phyloP scores from a whole-genome alignment of 2,329 filamentous ascomycete genomes.

The Pseudogymnoascus sp. region DNA sequence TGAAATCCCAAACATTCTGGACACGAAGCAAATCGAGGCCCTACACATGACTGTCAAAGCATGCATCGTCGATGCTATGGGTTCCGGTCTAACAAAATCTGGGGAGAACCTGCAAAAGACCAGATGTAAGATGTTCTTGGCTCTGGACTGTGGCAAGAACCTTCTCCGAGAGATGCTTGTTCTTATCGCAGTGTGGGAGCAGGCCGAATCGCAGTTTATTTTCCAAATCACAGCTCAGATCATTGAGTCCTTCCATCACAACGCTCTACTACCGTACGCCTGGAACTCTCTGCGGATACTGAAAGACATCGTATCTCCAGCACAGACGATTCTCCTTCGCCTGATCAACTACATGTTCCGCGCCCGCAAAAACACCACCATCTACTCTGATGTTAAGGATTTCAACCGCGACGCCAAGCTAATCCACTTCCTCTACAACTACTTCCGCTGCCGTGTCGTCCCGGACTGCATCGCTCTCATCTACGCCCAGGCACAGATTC shows the following conservation, averaged over 20 bases:
- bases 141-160: conserved; percentile 84
- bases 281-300: conserved; percentile 87
- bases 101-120: conserved; percentile 85
- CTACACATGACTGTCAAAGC: conserved; percentile 96
- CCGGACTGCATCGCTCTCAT: conserved; percentile 93
- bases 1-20: conserved; percentile 88
- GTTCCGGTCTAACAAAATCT: conserved; percentile 56
- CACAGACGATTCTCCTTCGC: conserved; percentile 86
- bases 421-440: conserved; percentile 85
- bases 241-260: conserved; percentile 84
- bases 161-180: conserved; percentile 84
- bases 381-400: conserved; percentile 43
- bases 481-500: conserved; percentile 84
- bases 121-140: conserved; percentile 80
- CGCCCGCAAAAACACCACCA: conserved; percentile 37
- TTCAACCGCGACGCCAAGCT: conserved; percentile 50
- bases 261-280: conserved; percentile 80
- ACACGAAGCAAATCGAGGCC: conserved; percentile 91
- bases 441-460: conserved; percentile 86
- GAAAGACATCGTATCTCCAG: conserved; percentile 93
- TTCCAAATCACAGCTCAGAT: conserved; percentile 97
- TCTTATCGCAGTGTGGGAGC: conserved; percentile 95
- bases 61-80: conserved; percentile 77
- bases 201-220: conserved; percentile 86
- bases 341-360: conserved; percentile 86